Base-by-base conservation (phyloP, 805 yeast genomes). In the Saturnispora gosingensis region DNA sequence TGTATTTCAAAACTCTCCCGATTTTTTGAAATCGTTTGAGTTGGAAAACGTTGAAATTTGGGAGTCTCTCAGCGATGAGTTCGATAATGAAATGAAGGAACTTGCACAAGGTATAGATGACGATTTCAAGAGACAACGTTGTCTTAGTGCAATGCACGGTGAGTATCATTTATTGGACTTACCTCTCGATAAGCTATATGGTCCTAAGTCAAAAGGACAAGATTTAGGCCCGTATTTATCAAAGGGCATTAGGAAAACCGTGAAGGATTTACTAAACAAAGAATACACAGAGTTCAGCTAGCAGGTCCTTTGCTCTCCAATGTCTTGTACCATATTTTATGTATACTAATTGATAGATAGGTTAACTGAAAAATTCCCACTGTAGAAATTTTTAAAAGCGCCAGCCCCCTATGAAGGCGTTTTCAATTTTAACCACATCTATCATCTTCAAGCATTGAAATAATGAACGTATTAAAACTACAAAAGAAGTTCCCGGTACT, bases 401-500 rank as follows among this genome's bases (percentile, higher is more conserved):
- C 44, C 44, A 40, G 44, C 44, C 44, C 44, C 44, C 16, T 8
- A 15, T 11, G 25, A 24, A 25, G 40, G 24, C 48, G 47, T 44
- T 35, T 22, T 30, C 24, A 18, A 18, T 15, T 46, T 40, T 38
- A 10, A 18, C 42, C 22, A 28, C 28, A 28, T 11, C 22, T 32
- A 43, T 25, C 46, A 18, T 43, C 10, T 43, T 25, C 20, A 32
- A 22, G 13, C 11, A 28, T 18, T 42, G n/a, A 45, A 25, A 18
- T 48, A 34, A 42, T 43, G 38, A 43, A 49, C 28, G 51, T 49
- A 13, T 43, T 36, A 50, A 48, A 50, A 45, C 27, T 48, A n/a
- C 65, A 83, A 82, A 88, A 81, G 72, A 91, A 88, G 72, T 90
- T 80, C 68, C 97, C 99, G 3, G 74, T 79, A 39, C 75, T 93